A percentile compares a stretch with the other conserved stretches of the same genome.
phyloP scores from a whole-genome alignment of 2,329 filamentous ascomycete species.

The Raffaelea deltoideospora region DNA sequence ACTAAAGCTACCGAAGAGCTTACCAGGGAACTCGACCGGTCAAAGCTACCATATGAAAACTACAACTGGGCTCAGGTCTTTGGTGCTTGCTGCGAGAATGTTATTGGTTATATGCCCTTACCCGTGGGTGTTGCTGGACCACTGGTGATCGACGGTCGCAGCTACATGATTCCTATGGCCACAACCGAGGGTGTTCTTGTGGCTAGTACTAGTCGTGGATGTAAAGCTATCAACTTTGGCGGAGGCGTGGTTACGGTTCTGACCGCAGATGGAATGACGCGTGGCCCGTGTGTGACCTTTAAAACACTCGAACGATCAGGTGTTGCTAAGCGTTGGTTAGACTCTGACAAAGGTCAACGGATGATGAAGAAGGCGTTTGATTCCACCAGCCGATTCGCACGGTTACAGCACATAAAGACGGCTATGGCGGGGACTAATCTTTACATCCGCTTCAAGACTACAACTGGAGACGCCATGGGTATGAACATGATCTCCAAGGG shows the following conservation, averaged over 20 bases:
- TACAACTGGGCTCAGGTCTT: slow-evolving; percentile 95
- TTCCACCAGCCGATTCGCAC: slow-evolving; percentile 87
- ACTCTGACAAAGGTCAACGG: slow-evolving; percentile 71
- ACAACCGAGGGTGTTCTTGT: slow-evolving; percentile 96
- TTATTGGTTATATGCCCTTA: slow-evolving; percentile 87
- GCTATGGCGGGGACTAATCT: slow-evolving; percentile 87
- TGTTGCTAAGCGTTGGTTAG: slow-evolving; percentile 89
- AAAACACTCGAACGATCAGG: slow-evolving; percentile 80
- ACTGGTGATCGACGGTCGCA: slow-evolving; percentile 83
- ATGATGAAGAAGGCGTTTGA: slow-evolving; percentile 90
- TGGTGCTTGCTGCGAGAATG: slow-evolving; percentile 96
- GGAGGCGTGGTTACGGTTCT: slow-evolving; percentile 85
- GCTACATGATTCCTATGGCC: slow-evolving; percentile 96
- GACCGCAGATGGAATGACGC: slow-evolving; percentile 92
- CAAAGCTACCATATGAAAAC: slow-evolving; percentile 73
- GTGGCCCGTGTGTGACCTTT: slow-evolving; percentile 85
- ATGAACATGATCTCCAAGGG: slow-evolving; percentile 99
- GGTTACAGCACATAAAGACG: slow-evolving; percentile 80
- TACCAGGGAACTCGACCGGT: slow-evolving; percentile 63
- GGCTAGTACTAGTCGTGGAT: slow-evolving; percentile 81
- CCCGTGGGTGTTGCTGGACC: slow-evolving; percentile 91
- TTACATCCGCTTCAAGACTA: slow-evolving; percentile 97
- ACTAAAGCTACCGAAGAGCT: slow-evolving; percentile 69
- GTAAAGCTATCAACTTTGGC: slow-evolving; percentile 94
- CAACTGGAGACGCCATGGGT: slow-evolving; percentile 96